Conservation (phyloP, 2,329 filamentous ascomycete genomes). For the Exophiala sideris region DNA sequence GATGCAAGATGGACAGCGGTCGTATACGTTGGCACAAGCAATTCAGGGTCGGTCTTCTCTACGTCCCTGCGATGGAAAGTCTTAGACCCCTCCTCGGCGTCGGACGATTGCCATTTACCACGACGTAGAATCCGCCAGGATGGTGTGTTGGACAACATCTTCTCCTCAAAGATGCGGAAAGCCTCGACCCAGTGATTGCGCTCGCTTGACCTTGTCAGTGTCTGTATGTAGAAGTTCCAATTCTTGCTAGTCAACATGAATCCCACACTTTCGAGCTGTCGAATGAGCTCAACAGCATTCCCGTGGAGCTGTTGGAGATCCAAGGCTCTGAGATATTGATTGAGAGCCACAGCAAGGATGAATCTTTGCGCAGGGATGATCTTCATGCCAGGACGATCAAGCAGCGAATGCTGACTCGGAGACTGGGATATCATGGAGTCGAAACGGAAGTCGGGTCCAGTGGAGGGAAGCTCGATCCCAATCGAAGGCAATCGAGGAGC, state of each 20-base stretch:
- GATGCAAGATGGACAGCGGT: slow-evolving; percentile 44
- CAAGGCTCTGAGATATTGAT: slow-evolving; percentile 53
- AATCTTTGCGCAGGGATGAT: slow-evolving; percentile 45
- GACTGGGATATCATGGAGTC: slow-evolving; percentile 14
- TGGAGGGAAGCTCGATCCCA: neutral
- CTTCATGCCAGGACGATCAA: slow-evolving; percentile 5
- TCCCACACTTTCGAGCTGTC: slow-evolving; percentile 59
- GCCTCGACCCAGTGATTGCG: slow-evolving; percentile 56
- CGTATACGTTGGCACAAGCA: slow-evolving; percentile 43
- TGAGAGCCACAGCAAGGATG: slow-evolving; percentile 48
- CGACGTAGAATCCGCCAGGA: slow-evolving; percentile 59
- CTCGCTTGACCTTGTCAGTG: slow-evolving; percentile 59
- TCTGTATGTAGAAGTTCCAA: slow-evolving; percentile 75
- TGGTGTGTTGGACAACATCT: slow-evolving; percentile 74
- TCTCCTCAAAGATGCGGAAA: slow-evolving; percentile 69
- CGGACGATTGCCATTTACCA: slow-evolving; percentile 25
- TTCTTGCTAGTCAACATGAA: slow-evolving; percentile 72
- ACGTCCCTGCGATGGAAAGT: slow-evolving; percentile 30
- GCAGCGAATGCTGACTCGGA: neutral
- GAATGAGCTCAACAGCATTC: slow-evolving; percentile 52
- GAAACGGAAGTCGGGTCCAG: slow-evolving; percentile 6
- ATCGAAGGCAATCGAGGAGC: neutral
- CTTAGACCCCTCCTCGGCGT: slow-evolving; percentile 30
- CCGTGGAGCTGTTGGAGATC: slow-evolving; percentile 52
- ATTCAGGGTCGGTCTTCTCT: slow-evolving; percentile 33